phyloP scores from a whole-genome alignment of 2,329 filamentous ascomycete species.

The Sporothrix mexicana region DNA sequence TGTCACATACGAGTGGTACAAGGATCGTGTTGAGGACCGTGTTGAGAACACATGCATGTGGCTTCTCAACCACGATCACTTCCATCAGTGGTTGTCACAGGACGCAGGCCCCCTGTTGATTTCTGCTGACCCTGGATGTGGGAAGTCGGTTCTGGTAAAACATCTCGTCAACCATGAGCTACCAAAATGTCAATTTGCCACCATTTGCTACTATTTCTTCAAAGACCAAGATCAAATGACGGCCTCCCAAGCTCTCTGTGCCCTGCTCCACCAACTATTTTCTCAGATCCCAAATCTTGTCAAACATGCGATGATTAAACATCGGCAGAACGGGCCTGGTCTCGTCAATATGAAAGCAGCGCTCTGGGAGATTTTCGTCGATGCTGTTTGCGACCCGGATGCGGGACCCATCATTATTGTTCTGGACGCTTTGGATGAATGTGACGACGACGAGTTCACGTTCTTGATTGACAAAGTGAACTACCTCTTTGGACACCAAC shows the following conservation, averaged over 20 bases:
- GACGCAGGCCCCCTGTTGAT: constrained; percentile 44
- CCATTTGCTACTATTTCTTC: constrained; percentile 53
- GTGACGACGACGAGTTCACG: constrained; percentile 1
- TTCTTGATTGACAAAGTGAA: constrained; percentile 8
- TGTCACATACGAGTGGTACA: constrained; percentile 44
- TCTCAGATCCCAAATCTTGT: constrained; percentile 43
- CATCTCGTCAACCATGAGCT: constrained; percentile 44
- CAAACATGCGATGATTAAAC: constrained; percentile 43
- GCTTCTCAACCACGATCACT: constrained; percentile 45
- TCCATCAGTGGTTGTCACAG: constrained; percentile 42
- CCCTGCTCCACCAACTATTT: constrained; percentile 51
- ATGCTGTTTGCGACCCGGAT: constrained; percentile 40
- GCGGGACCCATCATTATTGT: constrained; percentile 45
- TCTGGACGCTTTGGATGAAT: constrained; percentile 50
- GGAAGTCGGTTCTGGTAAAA: constrained; percentile 48
- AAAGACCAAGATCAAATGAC: constrained; percentile 49
- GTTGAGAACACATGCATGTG: constrained; percentile 44
- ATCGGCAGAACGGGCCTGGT: constrained; percentile 39
- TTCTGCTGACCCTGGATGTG: constrained; percentile 50
- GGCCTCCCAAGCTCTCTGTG: constrained; percentile 46
- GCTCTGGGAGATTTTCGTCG: constrained; percentile 36
- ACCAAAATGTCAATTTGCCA: constrained; percentile 29
- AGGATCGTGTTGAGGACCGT: constrained; percentile 40
- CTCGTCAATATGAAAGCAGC: constrained; percentile 42
- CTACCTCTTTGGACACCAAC: neutral